Evolutionary conservation across 169 alveolate species (phyloP).

Genomic region (Plasmodium gonderi): DNA sequence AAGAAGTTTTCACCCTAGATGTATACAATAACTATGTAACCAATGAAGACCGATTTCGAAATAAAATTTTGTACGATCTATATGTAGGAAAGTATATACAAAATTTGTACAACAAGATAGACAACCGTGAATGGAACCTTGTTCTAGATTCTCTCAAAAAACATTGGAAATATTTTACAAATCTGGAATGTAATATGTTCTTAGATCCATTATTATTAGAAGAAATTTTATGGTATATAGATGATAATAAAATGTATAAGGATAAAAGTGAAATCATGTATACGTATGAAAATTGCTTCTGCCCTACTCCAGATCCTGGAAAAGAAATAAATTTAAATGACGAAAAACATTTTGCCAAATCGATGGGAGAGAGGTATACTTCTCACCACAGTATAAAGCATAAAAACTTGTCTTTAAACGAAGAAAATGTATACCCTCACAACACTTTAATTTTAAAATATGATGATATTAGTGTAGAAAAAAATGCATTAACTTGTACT

Average conservation of each 20-base stretch:
- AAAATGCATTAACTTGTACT: background rate
- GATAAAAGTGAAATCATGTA: conserved; percentile 49
- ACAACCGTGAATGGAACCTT: conserved; percentile 14
- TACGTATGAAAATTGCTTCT: conserved; percentile 59
- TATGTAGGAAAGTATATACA: conserved; percentile 54
- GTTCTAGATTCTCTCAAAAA: conserved; percentile 43
- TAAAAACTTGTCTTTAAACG: conserved; percentile 51
- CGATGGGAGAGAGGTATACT: conserved; percentile 62
- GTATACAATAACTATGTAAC: conserved; percentile 60
- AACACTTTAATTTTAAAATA: conserved; percentile 30
- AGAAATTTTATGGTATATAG: conserved; percentile 71
- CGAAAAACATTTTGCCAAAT: conserved; percentile 36
- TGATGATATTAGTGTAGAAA: conserved; percentile 20
- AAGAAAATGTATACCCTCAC: background rate
- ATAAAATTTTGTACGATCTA: conserved; percentile 50
- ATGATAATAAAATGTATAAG: conserved; percentile 69
- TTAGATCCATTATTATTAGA: conserved; percentile 59
- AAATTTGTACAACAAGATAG: conserved; percentile 44
- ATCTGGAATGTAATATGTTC: conserved; percentile 59
- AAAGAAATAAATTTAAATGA: conserved; percentile 46
- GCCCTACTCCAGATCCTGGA: conserved; percentile 72
- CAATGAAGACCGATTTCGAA: conserved; percentile 55
- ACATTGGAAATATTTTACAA: conserved; percentile 59
- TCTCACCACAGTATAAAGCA: conserved; percentile 11
- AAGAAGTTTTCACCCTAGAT: conserved; percentile 63